Conservation (phyloP, 2,329 filamentous ascomycete genomes). For the Aureobasidium uvarum region DNA sequence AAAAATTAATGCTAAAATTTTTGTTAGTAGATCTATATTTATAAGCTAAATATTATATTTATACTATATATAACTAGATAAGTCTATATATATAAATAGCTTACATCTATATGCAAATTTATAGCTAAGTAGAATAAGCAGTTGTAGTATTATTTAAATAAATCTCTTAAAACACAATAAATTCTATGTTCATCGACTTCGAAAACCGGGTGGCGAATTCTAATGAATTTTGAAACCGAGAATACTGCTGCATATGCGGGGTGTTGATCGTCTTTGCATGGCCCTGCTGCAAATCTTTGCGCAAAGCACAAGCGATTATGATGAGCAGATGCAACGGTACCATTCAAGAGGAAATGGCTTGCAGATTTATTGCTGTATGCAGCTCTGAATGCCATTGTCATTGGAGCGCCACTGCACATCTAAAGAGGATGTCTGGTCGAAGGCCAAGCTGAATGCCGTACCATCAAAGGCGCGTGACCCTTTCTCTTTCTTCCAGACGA, state of each 20-base stretch:
- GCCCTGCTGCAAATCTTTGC: not conserved
- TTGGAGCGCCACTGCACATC: not conserved
- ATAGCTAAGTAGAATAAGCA: too few relatives aligned
- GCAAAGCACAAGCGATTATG: not conserved
- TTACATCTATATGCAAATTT: too few relatives aligned
- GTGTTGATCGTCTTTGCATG: not conserved
- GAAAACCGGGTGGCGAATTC: too few relatives aligned
- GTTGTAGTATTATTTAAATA: too few relatives aligned
- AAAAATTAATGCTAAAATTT: too few relatives aligned
- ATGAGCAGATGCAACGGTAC: conserved; percentile 3
- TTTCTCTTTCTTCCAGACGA: not conserved
- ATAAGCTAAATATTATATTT: too few relatives aligned
- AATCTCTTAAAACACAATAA: too few relatives aligned
- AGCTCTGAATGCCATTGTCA: not conserved
- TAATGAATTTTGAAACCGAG: too few relatives aligned
- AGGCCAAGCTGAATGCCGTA: conserved; percentile 2
- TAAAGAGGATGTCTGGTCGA: not conserved
- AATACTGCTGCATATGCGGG: not conserved
- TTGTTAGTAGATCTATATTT: too few relatives aligned
- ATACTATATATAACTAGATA: too few relatives aligned
- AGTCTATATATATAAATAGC: too few relatives aligned
- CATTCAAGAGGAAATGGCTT: not conserved
- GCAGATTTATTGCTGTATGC: not conserved
- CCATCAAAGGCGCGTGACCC: conserved; percentile 15
- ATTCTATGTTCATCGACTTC: too few relatives aligned